These are phyloP conservation scores for Leucogyrophana mollusca DNA, from an alignment of 768 basidiomycete genomes.

Conservation along the genomic window DNA sequence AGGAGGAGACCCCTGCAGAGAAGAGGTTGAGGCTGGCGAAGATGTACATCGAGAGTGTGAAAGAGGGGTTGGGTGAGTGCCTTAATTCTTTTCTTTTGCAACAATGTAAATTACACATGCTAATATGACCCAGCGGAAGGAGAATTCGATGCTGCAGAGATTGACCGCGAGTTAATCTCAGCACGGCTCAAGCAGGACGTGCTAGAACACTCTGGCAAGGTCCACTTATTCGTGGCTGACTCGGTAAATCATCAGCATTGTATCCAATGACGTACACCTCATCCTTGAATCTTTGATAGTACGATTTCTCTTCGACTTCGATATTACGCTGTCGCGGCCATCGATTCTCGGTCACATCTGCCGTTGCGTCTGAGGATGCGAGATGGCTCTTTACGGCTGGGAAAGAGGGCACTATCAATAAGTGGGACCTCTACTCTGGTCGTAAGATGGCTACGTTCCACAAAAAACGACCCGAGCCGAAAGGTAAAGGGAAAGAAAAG, in stretches of 20 bases:
- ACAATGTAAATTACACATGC: background rate
- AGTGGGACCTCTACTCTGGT: constrained; percentile 76
- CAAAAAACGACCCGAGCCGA: constrained; percentile 52
- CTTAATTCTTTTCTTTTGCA: too few species aligned
- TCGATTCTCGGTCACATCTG: constrained; percentile 77
- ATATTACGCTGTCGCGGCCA: constrained; percentile 69
- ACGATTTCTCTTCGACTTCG: constrained; percentile 44
- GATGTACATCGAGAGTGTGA: constrained; percentile 84
- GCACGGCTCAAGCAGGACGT: constrained; percentile 91
- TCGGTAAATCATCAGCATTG: constrained; percentile 43
- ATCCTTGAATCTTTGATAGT: too few species aligned
- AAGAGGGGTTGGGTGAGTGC: constrained; percentile 64
- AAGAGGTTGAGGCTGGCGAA: constrained; percentile 90
- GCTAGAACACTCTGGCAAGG: constrained; percentile 82
- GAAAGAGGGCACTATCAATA: constrained; percentile 88
- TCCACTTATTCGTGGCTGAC: constrained; percentile 79
- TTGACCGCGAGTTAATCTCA: constrained; percentile 91
- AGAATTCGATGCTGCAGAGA: constrained; percentile 93
- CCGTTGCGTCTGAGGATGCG: constrained; percentile 72
- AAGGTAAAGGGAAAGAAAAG: constrained; percentile 59
- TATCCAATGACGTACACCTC: too few species aligned
- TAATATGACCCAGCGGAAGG: constrained; percentile 59
- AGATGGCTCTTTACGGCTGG: constrained; percentile 82
- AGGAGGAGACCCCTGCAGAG: constrained; percentile 88
- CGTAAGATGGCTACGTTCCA: constrained; percentile 56